Conservation (phyloP, 73 alveolate genomes). For the Paramecium pentaurelia region DNA sequence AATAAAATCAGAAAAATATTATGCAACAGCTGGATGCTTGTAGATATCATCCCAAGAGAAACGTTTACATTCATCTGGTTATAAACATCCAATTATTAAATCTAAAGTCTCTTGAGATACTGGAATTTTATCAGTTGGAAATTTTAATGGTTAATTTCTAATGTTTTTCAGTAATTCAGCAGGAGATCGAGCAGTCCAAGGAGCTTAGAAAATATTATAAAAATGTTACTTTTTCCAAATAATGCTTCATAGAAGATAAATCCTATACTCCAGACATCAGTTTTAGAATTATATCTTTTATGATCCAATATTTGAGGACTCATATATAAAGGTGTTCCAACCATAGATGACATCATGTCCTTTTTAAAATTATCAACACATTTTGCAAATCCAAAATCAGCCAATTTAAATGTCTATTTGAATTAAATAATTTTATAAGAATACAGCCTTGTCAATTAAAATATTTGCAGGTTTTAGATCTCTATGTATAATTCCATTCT, state of each 20-base stretch:
- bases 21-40: conserved; percentile 45
- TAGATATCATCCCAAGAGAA: conserved; percentile 57
- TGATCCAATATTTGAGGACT: conserved; percentile 91
- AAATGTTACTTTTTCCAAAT: conserved; percentile 30
- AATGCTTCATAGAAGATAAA: conserved; percentile 86
- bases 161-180: conserved; percentile 4
- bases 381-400: conserved; percentile 64
- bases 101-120: conserved; percentile 40
- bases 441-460: conserved; percentile 57
- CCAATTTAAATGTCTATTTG: conserved; percentile 46
- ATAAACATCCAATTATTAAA: conserved; percentile 42
- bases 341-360: conserved; percentile 51
- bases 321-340: conserved; percentile 83
- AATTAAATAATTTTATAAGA: background rate
- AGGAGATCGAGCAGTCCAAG: conserved; percentile 53
- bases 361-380: conserved; percentile 58
- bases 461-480: conserved; percentile 64
- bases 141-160: conserved; percentile 5
- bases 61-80: conserved; percentile 49
- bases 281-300: conserved; percentile 83
- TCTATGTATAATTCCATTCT: conserved; percentile 62
- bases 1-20: background rate
- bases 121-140: background rate
- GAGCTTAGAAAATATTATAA: background rate
- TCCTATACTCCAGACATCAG: conserved; percentile 97